Evolutionary conservation across 768 basidiomycete genomes (phyloP).

Genomic region (Tylopilus intermedius): DNA sequence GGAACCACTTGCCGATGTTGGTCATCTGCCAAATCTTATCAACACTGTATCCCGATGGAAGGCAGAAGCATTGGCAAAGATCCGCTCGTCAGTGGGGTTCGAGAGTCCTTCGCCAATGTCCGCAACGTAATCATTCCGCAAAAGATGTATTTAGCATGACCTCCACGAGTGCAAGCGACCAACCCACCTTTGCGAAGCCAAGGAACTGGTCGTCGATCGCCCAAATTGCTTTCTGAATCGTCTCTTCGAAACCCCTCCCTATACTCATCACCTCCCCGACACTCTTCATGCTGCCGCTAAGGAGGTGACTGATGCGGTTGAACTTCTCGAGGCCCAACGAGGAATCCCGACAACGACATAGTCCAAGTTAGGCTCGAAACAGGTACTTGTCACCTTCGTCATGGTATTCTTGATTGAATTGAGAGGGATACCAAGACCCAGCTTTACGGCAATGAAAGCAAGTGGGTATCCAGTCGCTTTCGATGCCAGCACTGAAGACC

Average conservation of each 20-base stretch:
- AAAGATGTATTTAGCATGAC: not conserved
- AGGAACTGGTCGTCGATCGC: constrained; percentile 93
- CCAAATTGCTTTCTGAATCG: constrained; percentile 95
- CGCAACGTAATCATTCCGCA: constrained; percentile 79
- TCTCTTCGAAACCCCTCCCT: constrained; percentile 96
- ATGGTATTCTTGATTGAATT: constrained; percentile 98
- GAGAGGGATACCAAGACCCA: constrained; percentile 93
- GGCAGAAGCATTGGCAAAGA: constrained; percentile 93
- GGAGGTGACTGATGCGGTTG: constrained; percentile 80
- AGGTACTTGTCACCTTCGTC: constrained; percentile 93
- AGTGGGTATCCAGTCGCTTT: constrained; percentile 98
- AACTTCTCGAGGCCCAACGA: constrained; percentile 81
- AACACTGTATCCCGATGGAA: constrained; percentile 87
- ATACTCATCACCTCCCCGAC: constrained; percentile 99
- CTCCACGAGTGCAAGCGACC: not conserved
- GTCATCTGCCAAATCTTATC: constrained; percentile 98
- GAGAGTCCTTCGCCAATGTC: constrained; percentile 89
- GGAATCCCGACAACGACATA: constrained; percentile 97
- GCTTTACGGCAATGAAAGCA: constrained; percentile 97
- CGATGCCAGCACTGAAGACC: constrained; percentile 90
- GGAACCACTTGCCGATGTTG: constrained; percentile 98
- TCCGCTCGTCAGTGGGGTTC: constrained; percentile 95
- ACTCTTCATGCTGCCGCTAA: constrained; percentile 98
- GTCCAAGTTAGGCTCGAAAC: constrained; percentile 97
- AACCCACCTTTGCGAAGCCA: constrained; percentile 80